These are phyloP conservation scores for Solanum pennellii DNA, from an alignment of 257 asterid genomes.

Conservation along the genomic window DNA sequence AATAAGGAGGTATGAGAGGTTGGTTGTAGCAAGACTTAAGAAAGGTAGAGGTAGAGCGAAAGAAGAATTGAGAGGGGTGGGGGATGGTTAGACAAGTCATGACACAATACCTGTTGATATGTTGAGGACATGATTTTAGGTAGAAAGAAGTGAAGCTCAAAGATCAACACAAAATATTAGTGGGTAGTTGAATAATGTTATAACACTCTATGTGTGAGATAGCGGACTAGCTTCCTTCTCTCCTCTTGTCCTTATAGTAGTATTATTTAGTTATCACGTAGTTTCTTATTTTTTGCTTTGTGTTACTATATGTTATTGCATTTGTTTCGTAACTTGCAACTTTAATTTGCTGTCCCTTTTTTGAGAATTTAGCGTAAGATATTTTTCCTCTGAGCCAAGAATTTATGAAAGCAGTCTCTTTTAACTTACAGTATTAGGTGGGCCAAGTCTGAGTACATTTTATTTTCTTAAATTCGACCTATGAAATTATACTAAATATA, in stretches of 20 bases:
- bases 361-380: neutral
- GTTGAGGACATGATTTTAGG: too few species aligned
- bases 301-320: neutral
- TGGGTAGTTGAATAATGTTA: too few species aligned
- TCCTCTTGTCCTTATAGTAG: neutral
- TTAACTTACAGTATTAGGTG: too few species aligned
- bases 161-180: too few species aligned
- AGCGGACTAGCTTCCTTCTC: neutral
- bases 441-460: neutral
- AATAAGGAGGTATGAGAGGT: neutral
- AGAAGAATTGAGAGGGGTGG: neutral
- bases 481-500: too few species aligned
- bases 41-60: neutral
- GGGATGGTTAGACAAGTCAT: neutral
- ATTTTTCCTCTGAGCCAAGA: neutral
- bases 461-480: too few species aligned
- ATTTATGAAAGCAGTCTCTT: fast-evolving
- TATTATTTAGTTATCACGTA: neutral
- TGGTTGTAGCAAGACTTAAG: neutral
- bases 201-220: neutral
- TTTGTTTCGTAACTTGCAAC: neutral
- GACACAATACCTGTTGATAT: too few species aligned
- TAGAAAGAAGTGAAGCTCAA: too few species aligned
- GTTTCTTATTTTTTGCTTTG: neutral
- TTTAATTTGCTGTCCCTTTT: neutral